Evolutionary conservation across 306 rosid genomes (phyloP), one percentile per base, ranked within the genome.

Genomic region (Citrullus amarus): DNA sequence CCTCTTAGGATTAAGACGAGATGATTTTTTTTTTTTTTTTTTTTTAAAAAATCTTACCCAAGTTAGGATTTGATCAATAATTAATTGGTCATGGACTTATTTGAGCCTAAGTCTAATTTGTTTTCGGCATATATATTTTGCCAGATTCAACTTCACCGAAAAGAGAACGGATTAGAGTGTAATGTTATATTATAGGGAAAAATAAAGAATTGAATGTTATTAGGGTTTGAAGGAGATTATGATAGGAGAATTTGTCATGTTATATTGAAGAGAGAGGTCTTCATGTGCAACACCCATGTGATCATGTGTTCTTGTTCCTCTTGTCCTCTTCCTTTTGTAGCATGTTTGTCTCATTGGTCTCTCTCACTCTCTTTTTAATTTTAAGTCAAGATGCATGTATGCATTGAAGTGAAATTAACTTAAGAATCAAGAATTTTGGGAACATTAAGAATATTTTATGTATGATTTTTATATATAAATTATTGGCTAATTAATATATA

Each of bases 271-370:
- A 53, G 60, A 78, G 84, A 77, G 83, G 38, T 70, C 76, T 68
- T 78, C 92, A 91, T 87, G 97, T 91, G 97, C 91, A 38, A 78
- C 61, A 73, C 75, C 91, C 98, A 91, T 90, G 98, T 88, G 93
- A 80, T 18, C 92, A 93, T 86, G 92, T 93, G 96, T 81, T 59
- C 25, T 30, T 56, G 80, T 80, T 86, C 78, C 22, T 72, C 77
- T 82, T 28, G 86, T 91, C 88, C 50, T 81, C 53, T 62, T 76
- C 76, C 17, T 9, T 44, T 41, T 44, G 36, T 20, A 44, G 20
- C 59, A 71, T 46, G 22, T 71, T 25, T 50, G 18, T 69, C 54
- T 48, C 39, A 38, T 38, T 39, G 30, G 20, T 18, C 51, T n/a
- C 73, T 34, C 8, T 59, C 3, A 8, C 12, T 62, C 20, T 8